Base-by-base conservation (phyloP, 129 eudicot species). In the Gnaphalium uliginosum region DNA sequence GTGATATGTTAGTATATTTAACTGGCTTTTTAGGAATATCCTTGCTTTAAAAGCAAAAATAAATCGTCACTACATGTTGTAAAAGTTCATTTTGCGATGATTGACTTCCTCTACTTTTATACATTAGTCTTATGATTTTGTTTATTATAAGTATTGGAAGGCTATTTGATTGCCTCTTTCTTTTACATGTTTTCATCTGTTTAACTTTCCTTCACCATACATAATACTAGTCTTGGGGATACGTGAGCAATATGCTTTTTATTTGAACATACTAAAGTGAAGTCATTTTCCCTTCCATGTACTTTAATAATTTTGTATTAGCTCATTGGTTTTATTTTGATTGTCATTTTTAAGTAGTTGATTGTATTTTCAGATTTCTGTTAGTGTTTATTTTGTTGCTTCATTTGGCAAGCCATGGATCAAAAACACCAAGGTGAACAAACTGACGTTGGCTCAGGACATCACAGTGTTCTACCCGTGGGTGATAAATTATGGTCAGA, bases 401-500 rank as follows among this genome's bases (percentile, higher is more conserved):
- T 58, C 18, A 9, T 66, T 57, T 53, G 60, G 76, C 32, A 37
- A 68, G 66, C 68, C 56, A 78, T 83, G 83, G 85, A 77, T 73
- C 59, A 79, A 69, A 79, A 11, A 35, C 23, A 23, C n/a, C 25
- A 69, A 27, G 57, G 51, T 30, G 81, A 72, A 72, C 75, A 82
- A 33, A 27, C 72, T 18, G 78, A 41, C 21, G 35, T 69, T 1
- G 56, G 62, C 11, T 56, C 37, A 27, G 51, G 25, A 21, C 71
- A 21, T 67, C n/a, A 72, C 35, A 59, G 41, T 37, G 19, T 8
- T 71, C 24, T 68, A 29, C 72, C 77, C 4, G 11, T 24, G 57
- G 71, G 23, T 24, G 84, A 67, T 18, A 84, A 80, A 77, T 68
- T 83, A 65, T 48, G 57, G 71, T 56, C 37, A 25, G 71, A 72